A percentile compares a stretch with the other conserved stretches of the same genome.
phyloP scores from a whole-genome alignment of 1,284 basidiomycete genomes.

The Chalciporus sp. region DNA sequence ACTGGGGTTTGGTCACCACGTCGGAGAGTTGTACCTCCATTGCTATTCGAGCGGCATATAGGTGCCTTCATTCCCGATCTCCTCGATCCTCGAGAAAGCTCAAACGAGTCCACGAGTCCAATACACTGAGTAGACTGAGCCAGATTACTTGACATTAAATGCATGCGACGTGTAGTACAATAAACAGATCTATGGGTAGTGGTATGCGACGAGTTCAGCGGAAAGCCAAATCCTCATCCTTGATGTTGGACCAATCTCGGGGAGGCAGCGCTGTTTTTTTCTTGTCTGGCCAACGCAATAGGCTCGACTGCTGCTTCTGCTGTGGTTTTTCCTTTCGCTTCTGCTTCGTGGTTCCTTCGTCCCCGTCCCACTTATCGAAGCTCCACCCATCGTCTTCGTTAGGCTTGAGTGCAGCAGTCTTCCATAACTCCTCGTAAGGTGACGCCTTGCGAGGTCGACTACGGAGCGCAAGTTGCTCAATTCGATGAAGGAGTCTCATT shows the following conservation, averaged over 20 bases:
- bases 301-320: not conserved
- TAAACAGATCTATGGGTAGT: not conserved
- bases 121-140: not conserved
- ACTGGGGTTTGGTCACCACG: too few relatives aligned
- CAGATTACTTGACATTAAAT: not conserved
- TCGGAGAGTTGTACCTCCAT: too few relatives aligned
- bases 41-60: too few relatives aligned
- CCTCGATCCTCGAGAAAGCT: too few relatives aligned
- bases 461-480: conserved; percentile 41
- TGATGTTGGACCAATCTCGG: not conserved
- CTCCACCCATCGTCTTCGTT: conserved; percentile 29
- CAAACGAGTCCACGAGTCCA: too few relatives aligned
- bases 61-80: too few relatives aligned
- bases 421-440: conserved; percentile 31
- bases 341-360: not conserved
- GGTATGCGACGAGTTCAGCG: conserved; percentile 4
- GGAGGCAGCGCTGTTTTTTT: not conserved
- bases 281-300: not conserved
- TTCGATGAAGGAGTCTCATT: conserved; percentile 38
- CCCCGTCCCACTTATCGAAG: conserved; percentile 31
- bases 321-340: not conserved
- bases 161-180: not conserved
- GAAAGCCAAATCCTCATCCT: conserved; percentile 9
- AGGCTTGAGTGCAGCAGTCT: conserved; percentile 20
- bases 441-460: conserved; percentile 21